These are phyloP conservation scores for Solanum neorickii DNA, from an alignment of 257 asterid genomes.

Conservation along the genomic window DNA sequence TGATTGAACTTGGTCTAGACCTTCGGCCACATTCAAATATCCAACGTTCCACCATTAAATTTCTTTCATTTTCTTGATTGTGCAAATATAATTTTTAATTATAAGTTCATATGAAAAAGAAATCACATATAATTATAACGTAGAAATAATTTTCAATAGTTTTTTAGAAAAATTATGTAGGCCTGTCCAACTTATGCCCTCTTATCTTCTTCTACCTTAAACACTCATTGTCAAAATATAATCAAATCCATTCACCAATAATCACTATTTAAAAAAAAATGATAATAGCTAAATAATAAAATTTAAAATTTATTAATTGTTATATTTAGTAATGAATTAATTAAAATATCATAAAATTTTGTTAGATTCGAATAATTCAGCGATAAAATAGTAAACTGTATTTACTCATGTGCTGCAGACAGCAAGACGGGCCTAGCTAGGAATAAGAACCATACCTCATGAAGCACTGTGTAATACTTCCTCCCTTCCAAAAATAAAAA, in stretches of 20 bases:
- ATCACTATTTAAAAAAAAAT: neutral
- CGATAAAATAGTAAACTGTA: neutral
- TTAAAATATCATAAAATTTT: neutral
- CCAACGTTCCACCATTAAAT: neutral
- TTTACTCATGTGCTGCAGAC: neutral
- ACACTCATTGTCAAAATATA: no score
- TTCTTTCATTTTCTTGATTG: neutral
- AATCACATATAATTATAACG: neutral
- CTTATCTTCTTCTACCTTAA: neutral
- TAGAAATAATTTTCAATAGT: no score
- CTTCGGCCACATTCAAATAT: neutral
- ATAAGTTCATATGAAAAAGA: neutral
- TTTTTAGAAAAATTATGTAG: no score
- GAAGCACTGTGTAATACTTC: no score
- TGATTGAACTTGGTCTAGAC: neutral
- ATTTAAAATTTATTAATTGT: no score
- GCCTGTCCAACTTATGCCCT: neutral
- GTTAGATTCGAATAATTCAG: neutral
- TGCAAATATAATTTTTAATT: no score
- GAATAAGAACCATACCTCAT: neutral
- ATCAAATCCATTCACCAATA: neutral
- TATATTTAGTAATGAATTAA: no score
- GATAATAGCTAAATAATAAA: no score
- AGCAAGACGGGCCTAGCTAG: neutral
- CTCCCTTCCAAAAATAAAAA: no score